Evolutionary conservation across 768 basidiomycete species (phyloP), one percentile per base, ranked within the genome.

Genomic region (Russula sp.): DNA sequence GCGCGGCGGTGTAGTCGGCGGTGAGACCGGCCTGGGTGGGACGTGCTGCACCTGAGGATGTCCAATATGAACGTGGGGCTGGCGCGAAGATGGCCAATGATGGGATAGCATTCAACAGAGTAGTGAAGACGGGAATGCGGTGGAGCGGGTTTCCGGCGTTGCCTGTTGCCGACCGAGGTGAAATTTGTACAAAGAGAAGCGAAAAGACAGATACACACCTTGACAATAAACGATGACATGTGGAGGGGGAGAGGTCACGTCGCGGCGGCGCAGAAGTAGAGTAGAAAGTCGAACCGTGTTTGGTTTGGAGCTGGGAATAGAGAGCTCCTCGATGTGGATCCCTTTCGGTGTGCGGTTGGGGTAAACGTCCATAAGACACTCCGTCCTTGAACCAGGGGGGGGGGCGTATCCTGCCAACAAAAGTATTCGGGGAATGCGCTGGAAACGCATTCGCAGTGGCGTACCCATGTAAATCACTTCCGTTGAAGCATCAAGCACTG

Each of bases 11-110:
- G 68, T 83, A 83, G 69, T 84, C 82, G 1, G 71, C 59, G 36
- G 76, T 66, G 53, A 83, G 70, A 13, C 77, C 77, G 0, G 55
- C 28, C 62, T 83, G 72, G 0, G 79, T 78, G 0, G 81, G 79
- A 0, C 72, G 59, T 9, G 75, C 57, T 10, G 67, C 71, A 22
- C 46, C 46, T 5, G 78, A 76, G 4, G 82, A 82, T 22, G 76
- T 78, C 78, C 82, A 83, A 69, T 76, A 84, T 0, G 81, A 81
- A 10, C 82, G 78, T 0, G 83, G 83, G 0, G 81, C 79, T 32
- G 78, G 65, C 9, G 80, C 77, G 48, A 81, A 49, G 61, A 81
- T 65, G 69, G 64, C 52, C 32, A 62, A 54, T 34, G 57, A 52
- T 30, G 57, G 68, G 59, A 70, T 34, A 3, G 67, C 62, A 56